These are phyloP conservation scores for Elsinoe perseae DNA, from an alignment of 2,329 filamentous ascomycete species.

Conservation along the genomic window DNA sequence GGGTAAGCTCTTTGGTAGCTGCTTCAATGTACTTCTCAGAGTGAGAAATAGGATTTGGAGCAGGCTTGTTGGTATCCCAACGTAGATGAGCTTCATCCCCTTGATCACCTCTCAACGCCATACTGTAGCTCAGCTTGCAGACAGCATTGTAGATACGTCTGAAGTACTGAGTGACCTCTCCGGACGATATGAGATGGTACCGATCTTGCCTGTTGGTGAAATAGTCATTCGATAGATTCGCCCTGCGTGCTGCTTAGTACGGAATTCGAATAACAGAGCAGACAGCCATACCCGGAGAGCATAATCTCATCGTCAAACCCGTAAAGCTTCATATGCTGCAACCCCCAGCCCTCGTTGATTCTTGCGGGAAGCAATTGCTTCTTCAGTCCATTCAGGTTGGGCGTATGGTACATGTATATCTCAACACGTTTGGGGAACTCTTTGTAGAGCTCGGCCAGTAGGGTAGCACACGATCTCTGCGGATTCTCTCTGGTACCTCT, in stretches of 20 bases:
- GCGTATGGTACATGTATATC: slow-evolving; percentile 95
- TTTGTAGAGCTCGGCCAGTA: slow-evolving; percentile 72
- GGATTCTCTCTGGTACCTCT: slow-evolving; percentile 88
- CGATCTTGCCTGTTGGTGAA: slow-evolving; percentile 93
- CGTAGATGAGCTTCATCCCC: slow-evolving; percentile 34
- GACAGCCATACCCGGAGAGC: slow-evolving; percentile 64
- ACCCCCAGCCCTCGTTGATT: slow-evolving; percentile 95
- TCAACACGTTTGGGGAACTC: slow-evolving; percentile 82
- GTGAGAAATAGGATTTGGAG: slow-evolving; percentile 64
- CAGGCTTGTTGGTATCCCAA: slow-evolving; percentile 70
- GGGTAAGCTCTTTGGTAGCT: slow-evolving; percentile 59
- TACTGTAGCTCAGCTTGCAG: slow-evolving; percentile 70
- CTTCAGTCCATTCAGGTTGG: slow-evolving; percentile 78
- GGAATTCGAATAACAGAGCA: background rate
- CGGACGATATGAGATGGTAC: slow-evolving; percentile 83
- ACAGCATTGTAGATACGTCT: slow-evolving; percentile 67
- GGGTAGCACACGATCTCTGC: slow-evolving; percentile 74
- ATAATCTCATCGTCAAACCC: slow-evolving; percentile 93
- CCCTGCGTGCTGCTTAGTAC: slow-evolving; percentile 38
- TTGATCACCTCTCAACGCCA: slow-evolving; percentile 53
- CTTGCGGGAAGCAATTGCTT: slow-evolving; percentile 79
- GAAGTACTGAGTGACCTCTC: slow-evolving; percentile 75
- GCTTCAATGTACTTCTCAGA: slow-evolving; percentile 61
- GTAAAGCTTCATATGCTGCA: slow-evolving; percentile 99
- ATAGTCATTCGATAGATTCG: slow-evolving; percentile 87